These are phyloP conservation scores for Iberis pinnata DNA, from an alignment of 345 rosid genomes.

Conservation along the genomic window DNA sequence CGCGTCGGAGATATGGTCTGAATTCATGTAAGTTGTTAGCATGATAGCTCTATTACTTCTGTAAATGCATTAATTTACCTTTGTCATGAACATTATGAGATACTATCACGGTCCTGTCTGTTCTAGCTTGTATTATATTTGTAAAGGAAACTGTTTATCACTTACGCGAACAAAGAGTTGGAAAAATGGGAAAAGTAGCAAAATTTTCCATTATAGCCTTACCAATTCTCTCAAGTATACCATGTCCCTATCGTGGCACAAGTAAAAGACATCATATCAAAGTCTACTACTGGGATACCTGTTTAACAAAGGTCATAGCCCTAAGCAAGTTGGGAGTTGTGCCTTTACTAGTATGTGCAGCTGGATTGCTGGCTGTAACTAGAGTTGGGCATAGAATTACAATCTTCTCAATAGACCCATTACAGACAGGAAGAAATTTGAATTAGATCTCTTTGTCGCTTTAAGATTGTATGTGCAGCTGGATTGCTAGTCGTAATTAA, in stretches of 20 bases:
- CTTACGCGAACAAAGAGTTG: conserved; percentile 5
- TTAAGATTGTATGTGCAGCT: conserved; percentile 7
- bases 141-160: background rate
- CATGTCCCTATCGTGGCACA: background rate
- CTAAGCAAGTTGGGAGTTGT: conserved; percentile 3
- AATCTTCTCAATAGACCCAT: background rate
- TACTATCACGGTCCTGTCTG: conserved; percentile 6
- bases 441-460: background rate
- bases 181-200: background rate
- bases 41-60: background rate
- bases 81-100: conserved; percentile 1
- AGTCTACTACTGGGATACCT: conserved; percentile 7
- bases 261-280: conserved; percentile 7
- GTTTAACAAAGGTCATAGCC: conserved; percentile 1
- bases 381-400: conserved; percentile 4
- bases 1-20: conserved; percentile 91
- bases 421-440: background rate
- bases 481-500: conserved; percentile 11
- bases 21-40: conserved; percentile 58
- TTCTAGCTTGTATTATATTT: conserved; percentile 11
- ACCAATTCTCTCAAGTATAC: background rate
- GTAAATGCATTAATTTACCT: background rate
- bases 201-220: background rate
- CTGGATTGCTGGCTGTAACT: conserved; percentile 14
- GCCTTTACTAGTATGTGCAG: conserved; percentile 3